A percentile compares a stretch with the other conserved stretches of the same genome.
Conservation (phyloP, 2,329 filamentous ascomycete species). For the Arthroderma sp. region DNA sequence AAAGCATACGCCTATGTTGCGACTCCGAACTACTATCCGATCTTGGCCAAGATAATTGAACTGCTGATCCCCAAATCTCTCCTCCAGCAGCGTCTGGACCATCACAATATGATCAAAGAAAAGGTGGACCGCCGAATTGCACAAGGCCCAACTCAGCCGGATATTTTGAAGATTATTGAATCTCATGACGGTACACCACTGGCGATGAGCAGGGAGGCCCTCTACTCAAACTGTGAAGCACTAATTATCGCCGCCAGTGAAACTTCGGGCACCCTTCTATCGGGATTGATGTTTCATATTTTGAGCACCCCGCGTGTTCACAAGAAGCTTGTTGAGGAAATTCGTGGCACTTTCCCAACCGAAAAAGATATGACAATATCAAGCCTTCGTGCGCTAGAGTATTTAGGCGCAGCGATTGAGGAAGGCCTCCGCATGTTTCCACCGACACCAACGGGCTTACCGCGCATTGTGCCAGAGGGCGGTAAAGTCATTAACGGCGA, state of each 20-base stretch:
- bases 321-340: conserved; percentile 4
- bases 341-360: conserved; percentile 4
- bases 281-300: conserved; percentile 25
- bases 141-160: conserved; percentile 15
- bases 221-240: conserved; percentile 24
- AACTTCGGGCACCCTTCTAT: conserved; percentile 31
- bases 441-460: conserved; percentile 11
- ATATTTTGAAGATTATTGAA: conserved; percentile 31
- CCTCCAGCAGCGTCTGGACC: background rate
- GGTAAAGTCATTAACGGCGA: conserved; percentile 12
- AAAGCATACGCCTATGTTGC: background rate
- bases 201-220: conserved; percentile 19
- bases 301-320: conserved; percentile 15
- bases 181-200: conserved; percentile 18
- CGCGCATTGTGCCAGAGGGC: conserved; percentile 10
- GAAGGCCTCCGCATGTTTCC: conserved; percentile 15
- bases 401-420: conserved; percentile 13
- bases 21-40: conserved; percentile 10
- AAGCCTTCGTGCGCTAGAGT: conserved; percentile 7
- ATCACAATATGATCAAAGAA: conserved; percentile 9
- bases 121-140: conserved; percentile 18
- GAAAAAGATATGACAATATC: conserved; percentile 7
- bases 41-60: conserved; percentile 6
- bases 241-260: conserved; percentile 35
- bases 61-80: background rate